A percentile compares a stretch with the other conserved stretches of the same genome.
These are phyloP conservation scores for Ceratocystis papillata DNA, from an alignment of 2,329 filamentous ascomycete genomes.

Conservation along the genomic window DNA sequence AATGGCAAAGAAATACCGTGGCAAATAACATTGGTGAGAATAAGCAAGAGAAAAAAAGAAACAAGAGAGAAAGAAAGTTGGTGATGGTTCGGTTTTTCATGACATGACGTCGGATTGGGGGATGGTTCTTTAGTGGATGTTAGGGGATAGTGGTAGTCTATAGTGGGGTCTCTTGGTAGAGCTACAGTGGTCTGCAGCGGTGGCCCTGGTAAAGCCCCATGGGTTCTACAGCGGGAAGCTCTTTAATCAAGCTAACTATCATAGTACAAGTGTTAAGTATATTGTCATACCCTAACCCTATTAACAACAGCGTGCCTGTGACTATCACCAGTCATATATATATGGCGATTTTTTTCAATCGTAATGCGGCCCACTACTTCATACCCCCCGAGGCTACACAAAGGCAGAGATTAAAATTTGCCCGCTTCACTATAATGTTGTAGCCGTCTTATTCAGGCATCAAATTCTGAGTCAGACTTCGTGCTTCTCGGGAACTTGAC, in stretches of 20 bases:
- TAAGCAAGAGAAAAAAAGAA: background rate
- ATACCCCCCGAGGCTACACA: background rate
- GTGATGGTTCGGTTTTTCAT: too few relatives aligned
- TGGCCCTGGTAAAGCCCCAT: background rate
- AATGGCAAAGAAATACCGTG: background rate
- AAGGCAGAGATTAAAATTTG: background rate
- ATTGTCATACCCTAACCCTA: too few relatives aligned
- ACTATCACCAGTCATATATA: too few relatives aligned
- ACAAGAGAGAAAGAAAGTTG: background rate
- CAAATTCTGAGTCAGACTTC: background rate
- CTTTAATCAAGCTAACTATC: too few relatives aligned
- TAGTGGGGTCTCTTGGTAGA: background rate
- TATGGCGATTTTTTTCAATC: too few relatives aligned
- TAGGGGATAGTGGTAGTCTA: background rate
- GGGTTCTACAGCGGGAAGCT: too few relatives aligned
- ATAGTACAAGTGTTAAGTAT: too few relatives aligned
- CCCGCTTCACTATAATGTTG: background rate
- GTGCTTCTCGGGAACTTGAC: background rate
- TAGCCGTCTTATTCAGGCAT: slow-evolving; percentile 11
- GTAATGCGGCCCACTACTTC: too few relatives aligned
- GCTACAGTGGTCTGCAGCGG: slow-evolving; percentile 2
- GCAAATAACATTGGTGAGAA: background rate
- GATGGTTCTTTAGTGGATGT: too few relatives aligned
- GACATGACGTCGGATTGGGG: too few relatives aligned
- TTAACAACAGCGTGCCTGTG: too few relatives aligned